Percentiles rank a stretch among this genome's conserved stretches.
Conservation (phyloP, 192 early-diverging fungal genomes). For the Backusella parvicylindrica region DNA sequence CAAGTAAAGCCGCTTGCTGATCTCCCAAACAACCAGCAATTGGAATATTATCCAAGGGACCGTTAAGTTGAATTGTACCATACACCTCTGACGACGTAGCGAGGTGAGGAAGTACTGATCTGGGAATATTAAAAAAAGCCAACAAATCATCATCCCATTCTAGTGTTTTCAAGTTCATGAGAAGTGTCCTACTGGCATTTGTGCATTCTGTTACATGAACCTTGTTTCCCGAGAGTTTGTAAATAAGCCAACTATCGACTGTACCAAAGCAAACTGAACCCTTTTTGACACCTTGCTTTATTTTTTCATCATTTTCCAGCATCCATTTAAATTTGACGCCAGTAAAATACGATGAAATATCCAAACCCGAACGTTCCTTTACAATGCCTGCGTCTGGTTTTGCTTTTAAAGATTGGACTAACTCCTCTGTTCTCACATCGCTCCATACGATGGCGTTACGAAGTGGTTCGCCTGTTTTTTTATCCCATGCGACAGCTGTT, state of each 20-base stretch:
- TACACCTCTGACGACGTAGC: conserved; percentile 79
- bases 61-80: conserved; percentile 49
- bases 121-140: conserved; percentile 70
- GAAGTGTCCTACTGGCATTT: conserved; percentile 91
- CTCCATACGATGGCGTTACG: conserved; percentile 91
- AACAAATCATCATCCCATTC: conserved; percentile 73
- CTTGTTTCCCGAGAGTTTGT: conserved; percentile 80
- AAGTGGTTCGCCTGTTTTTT: conserved; percentile 69
- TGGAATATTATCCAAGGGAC: conserved; percentile 65
- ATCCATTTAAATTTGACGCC: conserved; percentile 91
- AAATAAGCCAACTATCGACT: conserved; percentile 92
- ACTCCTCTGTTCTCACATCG: conserved; percentile 77
- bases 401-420: conserved; percentile 62
- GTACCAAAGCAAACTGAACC: conserved; percentile 81
- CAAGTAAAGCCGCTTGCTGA: conserved; percentile 92
- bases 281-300: conserved; percentile 68
- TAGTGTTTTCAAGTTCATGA: conserved; percentile 83
- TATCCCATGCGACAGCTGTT: conserved; percentile 86
- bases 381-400: conserved; percentile 29
- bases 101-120: conserved; percentile 66
- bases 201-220: conserved; percentile 88
- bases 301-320: conserved; percentile 74
- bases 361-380: conserved; percentile 69
- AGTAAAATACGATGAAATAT: conserved; percentile 90
- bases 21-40: conserved; percentile 89